Conservation (phyloP, 257 asterid genomes). For the Solanum sparsipilum region DNA sequence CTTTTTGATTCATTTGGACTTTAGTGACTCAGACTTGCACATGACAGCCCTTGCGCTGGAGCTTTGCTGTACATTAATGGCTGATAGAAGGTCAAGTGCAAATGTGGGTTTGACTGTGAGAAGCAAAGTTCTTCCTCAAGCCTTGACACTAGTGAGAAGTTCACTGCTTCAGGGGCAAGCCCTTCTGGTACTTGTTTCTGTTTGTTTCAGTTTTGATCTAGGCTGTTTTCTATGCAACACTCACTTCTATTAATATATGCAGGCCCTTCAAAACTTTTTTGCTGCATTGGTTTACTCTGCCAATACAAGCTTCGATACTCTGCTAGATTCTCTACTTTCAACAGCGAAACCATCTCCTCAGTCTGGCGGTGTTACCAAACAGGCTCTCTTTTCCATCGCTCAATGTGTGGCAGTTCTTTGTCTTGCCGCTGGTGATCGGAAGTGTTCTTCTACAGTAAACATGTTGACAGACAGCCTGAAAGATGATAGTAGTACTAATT, state of each 20-base stretch:
- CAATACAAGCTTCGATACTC: conserved; percentile 87
- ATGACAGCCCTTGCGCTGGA: conserved; percentile 98
- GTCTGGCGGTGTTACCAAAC: conserved; percentile 89
- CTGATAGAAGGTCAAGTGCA: conserved; percentile 87
- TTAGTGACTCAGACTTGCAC: conserved; percentile 92
- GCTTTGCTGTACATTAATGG: conserved; percentile 88
- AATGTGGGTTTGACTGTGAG: conserved; percentile 88
- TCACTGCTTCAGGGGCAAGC: conserved; percentile 98
- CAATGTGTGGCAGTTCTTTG: conserved; percentile 98
- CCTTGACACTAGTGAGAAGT: conserved; percentile 73
- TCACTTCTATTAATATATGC: conserved; percentile 19
- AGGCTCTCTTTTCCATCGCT: conserved; percentile 91
- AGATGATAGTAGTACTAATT: conserved; percentile 62
- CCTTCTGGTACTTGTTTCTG: conserved; percentile 58
- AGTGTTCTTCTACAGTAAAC: conserved; percentile 72
- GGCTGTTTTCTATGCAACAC: conserved; percentile 5
- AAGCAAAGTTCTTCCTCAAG: conserved; percentile 92
- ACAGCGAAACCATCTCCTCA: conserved; percentile 80
- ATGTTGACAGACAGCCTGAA: conserved; percentile 91
- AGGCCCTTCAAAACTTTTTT: conserved; percentile 90
- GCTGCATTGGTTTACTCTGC: conserved; percentile 82
- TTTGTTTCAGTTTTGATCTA: conserved; percentile 3
- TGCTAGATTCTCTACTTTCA: conserved; percentile 90
- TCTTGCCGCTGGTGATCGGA: conserved; percentile 81
- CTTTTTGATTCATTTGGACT: conserved; percentile 4